Conservation (phyloP, 1,284 basidiomycete genomes). For the Pseudozyma tsukubaensis region DNA sequence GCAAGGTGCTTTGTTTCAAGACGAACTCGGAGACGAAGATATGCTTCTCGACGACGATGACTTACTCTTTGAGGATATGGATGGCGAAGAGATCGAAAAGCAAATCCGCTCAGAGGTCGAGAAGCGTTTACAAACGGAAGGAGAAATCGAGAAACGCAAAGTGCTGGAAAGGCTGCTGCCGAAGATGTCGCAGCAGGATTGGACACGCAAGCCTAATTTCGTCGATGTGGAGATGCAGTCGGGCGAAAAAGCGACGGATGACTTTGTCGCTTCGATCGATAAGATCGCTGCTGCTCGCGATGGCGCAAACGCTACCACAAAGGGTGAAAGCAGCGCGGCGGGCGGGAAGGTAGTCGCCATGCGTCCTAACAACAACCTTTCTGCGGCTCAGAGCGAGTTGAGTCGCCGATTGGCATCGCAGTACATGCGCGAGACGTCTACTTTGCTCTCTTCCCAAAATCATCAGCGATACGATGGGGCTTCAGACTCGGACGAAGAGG, state of each 20-base stretch:
- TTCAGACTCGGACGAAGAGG: constrained; percentile 42
- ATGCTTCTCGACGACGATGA: constrained; percentile 40
- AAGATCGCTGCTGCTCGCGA: constrained; percentile 13
- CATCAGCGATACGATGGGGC: constrained; percentile 43
- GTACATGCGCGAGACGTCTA: constrained; percentile 41
- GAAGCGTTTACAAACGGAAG: constrained; percentile 11
- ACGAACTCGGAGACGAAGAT: constrained; percentile 50
- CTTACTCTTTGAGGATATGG: constrained; percentile 37
- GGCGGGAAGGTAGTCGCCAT: constrained; percentile 1
- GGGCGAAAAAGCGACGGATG: background rate
- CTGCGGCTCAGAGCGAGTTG: constrained; percentile 25
- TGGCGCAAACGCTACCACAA: background rate
- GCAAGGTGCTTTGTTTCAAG: constrained; percentile 60
- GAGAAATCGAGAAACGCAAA: constrained; percentile 22
- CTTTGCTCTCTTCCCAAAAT: constrained; percentile 28
- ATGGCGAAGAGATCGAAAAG: constrained; percentile 35
- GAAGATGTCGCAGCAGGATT: constrained; percentile 31
- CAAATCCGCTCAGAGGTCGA: constrained; percentile 15
- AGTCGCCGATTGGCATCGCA: constrained; percentile 33
- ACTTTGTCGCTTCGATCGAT: constrained; percentile 37
- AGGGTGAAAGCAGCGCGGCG: background rate
- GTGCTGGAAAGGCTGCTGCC: constrained; percentile 33
- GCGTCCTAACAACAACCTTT: constrained; percentile 18
- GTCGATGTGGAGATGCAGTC: background rate
- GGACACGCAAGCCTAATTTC: constrained; percentile 17